Evolutionary conservation across 1,139 yeast species (phyloP).

Genomic region (Lodderomyces parapsilosis): DNA sequence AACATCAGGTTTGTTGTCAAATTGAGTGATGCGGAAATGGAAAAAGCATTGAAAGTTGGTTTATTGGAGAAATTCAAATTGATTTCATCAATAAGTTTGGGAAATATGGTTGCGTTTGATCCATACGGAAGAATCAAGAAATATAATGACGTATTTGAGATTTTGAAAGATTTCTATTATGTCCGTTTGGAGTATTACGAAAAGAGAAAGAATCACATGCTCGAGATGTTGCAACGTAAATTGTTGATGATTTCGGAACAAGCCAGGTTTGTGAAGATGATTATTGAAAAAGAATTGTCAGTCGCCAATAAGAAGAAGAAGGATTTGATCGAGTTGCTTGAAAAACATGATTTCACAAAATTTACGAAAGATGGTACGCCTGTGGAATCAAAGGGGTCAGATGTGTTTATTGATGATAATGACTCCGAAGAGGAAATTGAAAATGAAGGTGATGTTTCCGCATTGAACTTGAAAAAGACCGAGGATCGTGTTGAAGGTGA

Average conservation of each 20-base stretch:
- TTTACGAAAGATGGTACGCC: conserved; percentile 71
- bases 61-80: conserved; percentile 82
- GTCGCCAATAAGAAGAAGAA: conserved; percentile 76
- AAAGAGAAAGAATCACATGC: conserved; percentile 80
- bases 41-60: conserved; percentile 69
- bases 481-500: conserved; percentile 29
- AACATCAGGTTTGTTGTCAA: conserved; percentile 79
- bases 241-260: conserved; percentile 75
- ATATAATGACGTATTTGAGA: conserved; percentile 73
- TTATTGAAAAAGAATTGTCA: conserved; percentile 68
- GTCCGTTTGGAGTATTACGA: conserved; percentile 89
- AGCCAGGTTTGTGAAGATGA: conserved; percentile 88
- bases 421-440: conserved; percentile 30
- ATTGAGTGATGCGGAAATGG: conserved; percentile 78
- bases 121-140: conserved; percentile 86
- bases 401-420: conserved; percentile 22
- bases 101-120: conserved; percentile 96
- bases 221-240: conserved; percentile 68
- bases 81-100: conserved; percentile 61
- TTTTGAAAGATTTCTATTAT: conserved; percentile 78
- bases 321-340: conserved; percentile 62
- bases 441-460: conserved; percentile 40
- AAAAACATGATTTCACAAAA: conserved; percentile 66
- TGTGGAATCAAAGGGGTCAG: conserved; percentile 17
- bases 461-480: conserved; percentile 23